These are phyloP conservation scores for Hymenoscyphus occultus DNA, from an alignment of 2,329 filamentous ascomycete species.

Conservation along the genomic window DNA sequence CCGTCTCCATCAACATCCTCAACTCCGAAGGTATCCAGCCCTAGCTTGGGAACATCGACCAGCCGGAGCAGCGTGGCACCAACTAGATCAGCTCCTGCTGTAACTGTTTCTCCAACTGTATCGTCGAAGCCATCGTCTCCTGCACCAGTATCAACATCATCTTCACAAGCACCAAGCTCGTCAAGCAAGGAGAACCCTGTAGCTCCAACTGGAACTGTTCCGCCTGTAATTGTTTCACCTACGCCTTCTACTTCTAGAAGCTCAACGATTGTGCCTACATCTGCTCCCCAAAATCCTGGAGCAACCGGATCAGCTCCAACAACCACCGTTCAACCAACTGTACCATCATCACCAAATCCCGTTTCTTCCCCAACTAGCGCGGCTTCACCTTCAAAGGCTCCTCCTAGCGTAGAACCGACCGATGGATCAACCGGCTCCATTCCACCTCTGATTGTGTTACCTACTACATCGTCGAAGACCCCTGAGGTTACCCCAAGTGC, in stretches of 20 bases:
- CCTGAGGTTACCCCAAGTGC: neutral
- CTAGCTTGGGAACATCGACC: neutral
- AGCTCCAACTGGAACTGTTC: constrained; percentile 10
- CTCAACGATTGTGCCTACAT: neutral
- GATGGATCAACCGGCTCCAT: neutral
- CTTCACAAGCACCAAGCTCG: neutral
- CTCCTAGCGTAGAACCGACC: no score
- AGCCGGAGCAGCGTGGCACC: constrained; percentile 7
- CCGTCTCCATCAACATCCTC: neutral
- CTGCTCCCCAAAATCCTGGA: neutral
- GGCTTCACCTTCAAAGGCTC: no score
- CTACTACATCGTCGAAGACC: neutral
- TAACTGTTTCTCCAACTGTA: constrained; percentile 7
- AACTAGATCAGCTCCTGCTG: constrained; percentile 8
- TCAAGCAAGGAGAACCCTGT: neutral
- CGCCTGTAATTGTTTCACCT: constrained; percentile 9
- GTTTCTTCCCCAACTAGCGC: no score
- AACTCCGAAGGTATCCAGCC: neutral
- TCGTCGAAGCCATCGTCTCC: neutral
- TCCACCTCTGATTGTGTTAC: neutral
- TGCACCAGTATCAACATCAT: neutral
- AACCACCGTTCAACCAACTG: neutral
- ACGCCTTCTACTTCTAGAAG: neutral
- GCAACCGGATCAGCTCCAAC: constrained; percentile 3
- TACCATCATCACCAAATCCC: neutral